A percentile compares a stretch with the other conserved stretches of the same genome.
Conservation (phyloP, 1,284 basidiomycete genomes). For the Apiotrichum sp. region DNA sequence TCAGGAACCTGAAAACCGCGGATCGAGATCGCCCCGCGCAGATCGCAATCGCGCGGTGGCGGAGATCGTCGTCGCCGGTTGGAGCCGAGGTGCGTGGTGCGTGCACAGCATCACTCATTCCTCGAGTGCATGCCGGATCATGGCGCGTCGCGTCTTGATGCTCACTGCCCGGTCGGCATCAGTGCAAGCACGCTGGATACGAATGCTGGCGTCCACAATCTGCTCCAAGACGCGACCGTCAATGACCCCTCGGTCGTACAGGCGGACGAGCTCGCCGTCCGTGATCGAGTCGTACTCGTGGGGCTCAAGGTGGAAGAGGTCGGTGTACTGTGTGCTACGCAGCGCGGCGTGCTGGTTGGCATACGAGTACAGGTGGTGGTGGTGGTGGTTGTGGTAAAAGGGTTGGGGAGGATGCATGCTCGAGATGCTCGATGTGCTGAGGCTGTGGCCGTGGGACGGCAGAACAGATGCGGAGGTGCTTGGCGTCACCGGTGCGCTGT, state of each 20-base stretch:
- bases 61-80: too few relatives aligned
- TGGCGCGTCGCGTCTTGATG: slow-evolving; percentile 20
- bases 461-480: not conserved
- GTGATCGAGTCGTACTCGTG: slow-evolving; percentile 23
- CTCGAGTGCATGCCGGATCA: slow-evolving; percentile 20
- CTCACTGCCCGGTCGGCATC: slow-evolving; percentile 18
- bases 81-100: too few relatives aligned
- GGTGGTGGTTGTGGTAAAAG: not conserved
- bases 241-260: slow-evolving; percentile 18
- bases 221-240: slow-evolving; percentile 15
- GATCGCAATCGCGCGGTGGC: too few relatives aligned
- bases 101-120: not conserved
- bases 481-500: slow-evolving; percentile 1
- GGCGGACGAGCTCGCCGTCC: slow-evolving; percentile 19
- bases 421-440: not conserved
- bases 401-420: not conserved
- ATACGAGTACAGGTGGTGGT: not conserved
- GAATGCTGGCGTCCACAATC: slow-evolving; percentile 19
- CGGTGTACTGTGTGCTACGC: slow-evolving; percentile 14
- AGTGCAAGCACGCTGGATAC: slow-evolving; percentile 19
- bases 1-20: too few relatives aligned
- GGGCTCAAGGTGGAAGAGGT: slow-evolving; percentile 19
- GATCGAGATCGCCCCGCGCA: too few relatives aligned
- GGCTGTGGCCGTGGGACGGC: not conserved
- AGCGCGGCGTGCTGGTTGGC: slow-evolving; percentile 1